Evolutionary conservation across 2,329 filamentous ascomycete genomes (phyloP).

Genomic region (Claviceps digitariae): DNA sequence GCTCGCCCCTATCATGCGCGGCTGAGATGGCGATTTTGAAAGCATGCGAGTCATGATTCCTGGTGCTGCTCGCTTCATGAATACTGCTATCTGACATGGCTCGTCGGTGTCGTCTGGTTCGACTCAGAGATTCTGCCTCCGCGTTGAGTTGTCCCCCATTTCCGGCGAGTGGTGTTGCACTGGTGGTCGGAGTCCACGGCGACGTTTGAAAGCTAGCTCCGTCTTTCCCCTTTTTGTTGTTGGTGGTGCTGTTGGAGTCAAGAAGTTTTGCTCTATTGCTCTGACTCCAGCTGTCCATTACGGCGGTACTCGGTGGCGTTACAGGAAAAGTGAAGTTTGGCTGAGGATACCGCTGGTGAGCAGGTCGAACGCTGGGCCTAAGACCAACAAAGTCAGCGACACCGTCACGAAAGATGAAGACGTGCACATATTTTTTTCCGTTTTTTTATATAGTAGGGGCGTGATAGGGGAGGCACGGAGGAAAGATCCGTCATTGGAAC

Average conservation of each 20-base stretch:
- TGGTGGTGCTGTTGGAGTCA: conserved; percentile 1
- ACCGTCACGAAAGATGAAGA: neutral
- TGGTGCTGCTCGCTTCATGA: conserved; percentile 44
- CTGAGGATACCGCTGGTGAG: conserved; percentile 47
- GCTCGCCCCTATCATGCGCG: conserved; percentile 36
- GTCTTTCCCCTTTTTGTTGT: conserved; percentile 4
- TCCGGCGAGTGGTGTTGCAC: conserved; percentile 23
- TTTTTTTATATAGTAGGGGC: no score
- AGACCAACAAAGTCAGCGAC: conserved; percentile 11
- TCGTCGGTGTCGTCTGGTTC: conserved; percentile 35
- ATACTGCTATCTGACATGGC: conserved; percentile 67
- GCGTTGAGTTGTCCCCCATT: conserved; percentile 20
- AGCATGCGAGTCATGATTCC: conserved; percentile 48
- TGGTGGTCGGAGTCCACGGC: conserved; percentile 29
- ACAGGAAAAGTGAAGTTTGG: conserved; percentile 47
- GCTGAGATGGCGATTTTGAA: conserved; percentile 74
- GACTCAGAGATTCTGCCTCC: conserved; percentile 11
- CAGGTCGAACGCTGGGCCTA: conserved; percentile 48
- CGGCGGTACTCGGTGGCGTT: conserved; percentile 40
- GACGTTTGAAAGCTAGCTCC: neutral
- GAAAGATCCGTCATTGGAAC: no score
- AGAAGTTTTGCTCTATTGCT: conserved; percentile 18
- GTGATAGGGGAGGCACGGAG: no score
- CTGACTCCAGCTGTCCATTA: conserved; percentile 35
- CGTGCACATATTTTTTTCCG: neutral